Conservation (phyloP, 192 early-diverging fungal species). For the Diversispora eburnea region DNA sequence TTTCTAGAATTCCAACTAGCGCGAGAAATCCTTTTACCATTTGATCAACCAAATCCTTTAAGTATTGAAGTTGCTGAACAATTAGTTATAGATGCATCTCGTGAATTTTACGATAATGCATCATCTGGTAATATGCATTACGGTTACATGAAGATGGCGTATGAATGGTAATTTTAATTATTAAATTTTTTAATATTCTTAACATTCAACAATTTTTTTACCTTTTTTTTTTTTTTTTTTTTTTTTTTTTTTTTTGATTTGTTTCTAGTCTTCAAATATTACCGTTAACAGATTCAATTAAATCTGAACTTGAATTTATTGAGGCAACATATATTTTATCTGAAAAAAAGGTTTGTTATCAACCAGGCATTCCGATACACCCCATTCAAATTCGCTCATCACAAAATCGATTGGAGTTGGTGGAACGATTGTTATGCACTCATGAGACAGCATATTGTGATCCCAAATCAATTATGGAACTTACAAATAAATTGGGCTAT, state of each 20-base stretch:
- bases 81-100: conserved; percentile 63
- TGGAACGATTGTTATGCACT: conserved; percentile 55
- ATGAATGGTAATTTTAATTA: conserved; percentile 55
- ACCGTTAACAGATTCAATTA: conserved; percentile 51
- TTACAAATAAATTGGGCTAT: conserved; percentile 52
- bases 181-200: too few species aligned
- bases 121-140: conserved; percentile 59
- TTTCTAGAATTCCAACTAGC: conserved; percentile 54
- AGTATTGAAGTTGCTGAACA: conserved; percentile 49
- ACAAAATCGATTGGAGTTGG: conserved; percentile 55
- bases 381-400: conserved; percentile 71
- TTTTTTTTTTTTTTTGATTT: not conserved
- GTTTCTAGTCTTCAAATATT: conserved; percentile 56
- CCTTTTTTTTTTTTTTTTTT: not conserved
- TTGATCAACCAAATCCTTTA: conserved; percentile 37
- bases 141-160: conserved; percentile 69
- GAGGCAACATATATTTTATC: conserved; percentile 66
- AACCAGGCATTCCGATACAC: conserved; percentile 51
- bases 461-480: conserved; percentile 49
- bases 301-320: conserved; percentile 61
- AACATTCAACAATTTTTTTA: too few species aligned
- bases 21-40: conserved; percentile 48
- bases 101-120: conserved; percentile 74
- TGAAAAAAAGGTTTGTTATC: conserved; percentile 46
- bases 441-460: conserved; percentile 48